These are phyloP conservation scores for Solanum ossicruentum DNA, from an alignment of 257 asterid genomes.

Conservation along the genomic window DNA sequence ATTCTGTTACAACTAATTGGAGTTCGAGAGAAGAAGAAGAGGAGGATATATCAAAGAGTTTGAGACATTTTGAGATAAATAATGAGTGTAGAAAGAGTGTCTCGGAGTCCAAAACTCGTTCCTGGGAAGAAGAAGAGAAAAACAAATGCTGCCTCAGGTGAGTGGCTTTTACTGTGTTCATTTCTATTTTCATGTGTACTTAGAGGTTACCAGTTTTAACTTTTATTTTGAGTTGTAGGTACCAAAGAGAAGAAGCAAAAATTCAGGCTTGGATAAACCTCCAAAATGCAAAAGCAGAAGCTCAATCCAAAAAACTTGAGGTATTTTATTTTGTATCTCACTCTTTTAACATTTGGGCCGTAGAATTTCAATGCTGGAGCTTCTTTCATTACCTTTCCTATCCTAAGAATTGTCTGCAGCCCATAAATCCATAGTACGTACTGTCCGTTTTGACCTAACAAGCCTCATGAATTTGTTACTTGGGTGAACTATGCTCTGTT, in stretches of 20 bases:
- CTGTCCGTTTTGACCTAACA: background rate
- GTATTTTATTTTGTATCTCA: constrained; percentile 12
- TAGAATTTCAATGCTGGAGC: background rate
- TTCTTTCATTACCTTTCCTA: background rate
- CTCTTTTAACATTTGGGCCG: background rate
- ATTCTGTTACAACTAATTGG: constrained; percentile 59
- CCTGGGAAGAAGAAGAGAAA: constrained; percentile 85
- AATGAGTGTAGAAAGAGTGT: constrained; percentile 47
- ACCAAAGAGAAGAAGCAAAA: constrained; percentile 92
- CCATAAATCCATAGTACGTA: background rate
- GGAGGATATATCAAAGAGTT: constrained; percentile 92
- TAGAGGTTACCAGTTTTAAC: background rate
- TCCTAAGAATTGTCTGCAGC: background rate
- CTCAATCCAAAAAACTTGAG: constrained; percentile 97
- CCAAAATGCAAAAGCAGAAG: constrained; percentile 95
- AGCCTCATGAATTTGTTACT: background rate
- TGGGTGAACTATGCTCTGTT: background rate
- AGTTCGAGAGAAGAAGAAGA: constrained; percentile 95
- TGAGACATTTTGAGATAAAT: constrained; percentile 85
- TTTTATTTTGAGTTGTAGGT: constrained; percentile 28
- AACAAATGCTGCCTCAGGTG: constrained; percentile 78
- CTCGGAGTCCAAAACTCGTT: constrained; percentile 38
- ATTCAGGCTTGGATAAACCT: constrained; percentile 97
- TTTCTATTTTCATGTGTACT: background rate
- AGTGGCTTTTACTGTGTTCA: background rate